These are phyloP conservation scores for Cyclotella baltica DNA, from an alignment of 108 stramenopile genomes.

Conservation along the genomic window DNA sequence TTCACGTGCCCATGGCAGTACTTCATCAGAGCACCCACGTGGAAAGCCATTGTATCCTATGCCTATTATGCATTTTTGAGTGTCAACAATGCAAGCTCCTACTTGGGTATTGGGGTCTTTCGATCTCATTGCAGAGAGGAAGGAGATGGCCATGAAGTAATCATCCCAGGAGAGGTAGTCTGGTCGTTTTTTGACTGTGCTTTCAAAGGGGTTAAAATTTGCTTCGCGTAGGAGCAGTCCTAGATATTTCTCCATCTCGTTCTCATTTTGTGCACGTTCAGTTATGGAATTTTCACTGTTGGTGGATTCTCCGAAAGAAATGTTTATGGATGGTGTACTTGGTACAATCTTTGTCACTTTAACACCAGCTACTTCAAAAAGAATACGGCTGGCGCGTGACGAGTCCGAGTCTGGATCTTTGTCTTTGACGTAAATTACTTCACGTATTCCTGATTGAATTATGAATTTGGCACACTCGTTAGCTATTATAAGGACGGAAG, in stretches of 20 bases:
- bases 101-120: slow-evolving; percentile 99
- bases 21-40: slow-evolving; percentile 91
- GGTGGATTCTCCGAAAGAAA: slow-evolving; percentile 27
- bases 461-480: slow-evolving; percentile 97
- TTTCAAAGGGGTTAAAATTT: slow-evolving; percentile 59
- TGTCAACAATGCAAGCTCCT: slow-evolving; percentile 87
- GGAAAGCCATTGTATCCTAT: slow-evolving; percentile 99
- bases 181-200: slow-evolving; percentile 40
- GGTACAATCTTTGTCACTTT: slow-evolving; percentile 43
- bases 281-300: neutral
- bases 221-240: slow-evolving; percentile 65
- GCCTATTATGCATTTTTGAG: slow-evolving; percentile 86
- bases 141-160: slow-evolving; percentile 96
- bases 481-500: slow-evolving; percentile 23
- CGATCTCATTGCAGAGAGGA: slow-evolving; percentile 92
- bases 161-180: slow-evolving; percentile 94
- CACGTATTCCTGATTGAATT: slow-evolving; percentile 92
- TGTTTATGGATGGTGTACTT: slow-evolving; percentile 28
- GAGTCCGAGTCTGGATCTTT: slow-evolving; percentile 54
- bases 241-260: slow-evolving; percentile 50
- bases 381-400: slow-evolving; percentile 81
- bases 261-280: slow-evolving; percentile 11
- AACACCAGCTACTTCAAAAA: slow-evolving; percentile 90
- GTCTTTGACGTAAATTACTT: slow-evolving; percentile 86
- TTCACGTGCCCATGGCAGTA: slow-evolving; percentile 89